These are phyloP conservation scores for Petunia secreta DNA, from an alignment of 257 asterid genomes.

Conservation along the genomic window DNA sequence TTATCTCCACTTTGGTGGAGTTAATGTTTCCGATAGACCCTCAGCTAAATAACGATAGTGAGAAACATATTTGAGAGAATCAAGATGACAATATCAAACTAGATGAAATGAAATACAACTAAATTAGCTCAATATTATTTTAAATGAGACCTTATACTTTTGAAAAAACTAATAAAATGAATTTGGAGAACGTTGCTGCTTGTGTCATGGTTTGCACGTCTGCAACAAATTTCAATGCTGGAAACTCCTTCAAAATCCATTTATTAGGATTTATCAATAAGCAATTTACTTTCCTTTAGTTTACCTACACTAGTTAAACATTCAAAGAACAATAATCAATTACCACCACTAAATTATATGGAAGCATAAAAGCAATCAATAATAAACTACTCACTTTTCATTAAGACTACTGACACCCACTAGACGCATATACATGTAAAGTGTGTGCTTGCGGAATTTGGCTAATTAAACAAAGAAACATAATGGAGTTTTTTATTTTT, in stretches of 20 bases:
- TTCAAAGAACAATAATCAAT: background rate
- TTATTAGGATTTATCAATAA: background rate
- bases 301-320: background rate
- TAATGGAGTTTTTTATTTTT: too few species aligned
- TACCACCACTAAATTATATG: background rate
- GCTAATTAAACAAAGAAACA: too few species aligned
- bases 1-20: too few species aligned
- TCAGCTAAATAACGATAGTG: too few species aligned
- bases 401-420: too few species aligned
- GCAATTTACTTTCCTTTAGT: background rate
- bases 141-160: background rate
- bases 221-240: background rate
- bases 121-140: background rate
- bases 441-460: too few species aligned
- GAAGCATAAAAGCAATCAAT: background rate
- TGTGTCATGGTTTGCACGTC: constrained; percentile 5
- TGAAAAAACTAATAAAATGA: background rate
- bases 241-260: background rate
- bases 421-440: too few species aligned
- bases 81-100: too few species aligned
- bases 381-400: background rate
- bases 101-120: background rate
- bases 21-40: too few species aligned
- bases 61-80: too few species aligned
- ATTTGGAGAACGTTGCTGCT: background rate